These are phyloP conservation scores for Spathaspora boniae DNA, from an alignment of 805 yeast genomes.

Conservation along the genomic window DNA sequence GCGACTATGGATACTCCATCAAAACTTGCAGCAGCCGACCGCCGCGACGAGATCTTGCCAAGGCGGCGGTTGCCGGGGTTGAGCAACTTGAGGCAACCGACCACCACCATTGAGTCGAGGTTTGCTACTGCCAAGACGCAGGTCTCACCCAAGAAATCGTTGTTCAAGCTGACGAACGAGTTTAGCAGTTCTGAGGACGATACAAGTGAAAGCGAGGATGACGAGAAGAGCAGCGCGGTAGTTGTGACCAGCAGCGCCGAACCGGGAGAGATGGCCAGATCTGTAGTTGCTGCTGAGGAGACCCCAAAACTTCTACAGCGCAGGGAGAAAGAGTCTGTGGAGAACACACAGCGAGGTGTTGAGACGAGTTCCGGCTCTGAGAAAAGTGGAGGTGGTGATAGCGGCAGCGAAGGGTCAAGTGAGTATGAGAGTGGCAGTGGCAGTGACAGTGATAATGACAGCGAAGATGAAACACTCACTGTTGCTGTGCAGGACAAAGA, in stretches of 20 bases:
- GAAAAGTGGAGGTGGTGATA: neutral
- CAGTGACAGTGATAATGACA: slow-evolving; percentile 1
- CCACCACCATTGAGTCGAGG: slow-evolving; percentile 10
- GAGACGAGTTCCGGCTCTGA: neutral
- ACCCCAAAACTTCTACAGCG: no score
- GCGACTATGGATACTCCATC: no score
- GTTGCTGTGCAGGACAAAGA: neutral
- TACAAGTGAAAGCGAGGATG: neutral
- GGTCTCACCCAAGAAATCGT: slow-evolving; percentile 1
- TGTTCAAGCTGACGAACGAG: slow-evolving; percentile 4
- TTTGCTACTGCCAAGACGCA: neutral
- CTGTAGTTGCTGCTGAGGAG: no score
- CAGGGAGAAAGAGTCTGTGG: neutral
- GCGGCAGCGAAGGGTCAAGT: slow-evolving; percentile 1
- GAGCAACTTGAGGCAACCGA: slow-evolving; percentile 9
- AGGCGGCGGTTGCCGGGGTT: slow-evolving; percentile 4
- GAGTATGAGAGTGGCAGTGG: slow-evolving; percentile 1
- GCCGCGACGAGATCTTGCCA: neutral
- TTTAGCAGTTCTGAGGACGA: neutral
- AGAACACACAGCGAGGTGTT: neutral
- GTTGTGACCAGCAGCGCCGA: slow-evolving; percentile 1
- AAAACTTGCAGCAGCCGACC: neutral
- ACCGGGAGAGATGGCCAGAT: slow-evolving; percentile 1
- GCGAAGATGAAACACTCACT: slow-evolving; percentile 1
- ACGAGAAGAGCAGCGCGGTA: neutral